phyloP scores from a whole-genome alignment of 495 filamentous ascomycete genomes.

The Friedmanniomyces endolithicus region DNA sequence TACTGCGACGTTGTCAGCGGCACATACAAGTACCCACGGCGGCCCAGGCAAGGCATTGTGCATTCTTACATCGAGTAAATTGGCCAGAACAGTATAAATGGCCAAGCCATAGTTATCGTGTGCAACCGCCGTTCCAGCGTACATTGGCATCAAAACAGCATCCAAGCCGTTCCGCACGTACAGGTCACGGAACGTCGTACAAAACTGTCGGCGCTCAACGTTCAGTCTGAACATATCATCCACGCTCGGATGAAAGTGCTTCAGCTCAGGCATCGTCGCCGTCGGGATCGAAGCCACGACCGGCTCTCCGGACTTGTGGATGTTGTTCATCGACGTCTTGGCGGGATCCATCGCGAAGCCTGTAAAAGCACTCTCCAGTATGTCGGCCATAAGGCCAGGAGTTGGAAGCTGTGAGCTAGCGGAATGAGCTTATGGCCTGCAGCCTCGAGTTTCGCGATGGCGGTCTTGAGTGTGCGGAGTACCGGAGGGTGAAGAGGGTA shows the following conservation, averaged over 20 bases:
- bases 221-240: conserved; percentile 27
- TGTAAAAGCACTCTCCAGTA: conserved; percentile 17
- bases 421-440: conserved; percentile 19
- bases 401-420: conserved; percentile 14
- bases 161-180: conserved; percentile 33
- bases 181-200: conserved; percentile 27
- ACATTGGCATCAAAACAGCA: conserved; percentile 35
- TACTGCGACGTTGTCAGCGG: conserved; percentile 16
- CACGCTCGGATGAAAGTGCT: conserved; percentile 20
- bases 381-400: conserved; percentile 8
- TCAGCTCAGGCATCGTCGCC: conserved; percentile 12
- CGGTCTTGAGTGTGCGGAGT: conserved; percentile 20
- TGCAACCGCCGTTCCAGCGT: conserved; percentile 36
- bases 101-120: conserved; percentile 39
- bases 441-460: conserved; percentile 14
- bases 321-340: conserved; percentile 19
- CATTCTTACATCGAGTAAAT: conserved; percentile 40
- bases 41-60: neutral
- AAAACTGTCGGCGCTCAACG: conserved; percentile 20
- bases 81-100: conserved; percentile 39
- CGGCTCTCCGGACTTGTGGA: conserved; percentile 24
- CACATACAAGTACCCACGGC: neutral
- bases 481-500: conserved; percentile 27
- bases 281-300: conserved; percentile 21
- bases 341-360: conserved; percentile 24